Evolutionary conservation across 768 basidiomycete genomes (phyloP).

Genomic region (Mycena galericulata): DNA sequence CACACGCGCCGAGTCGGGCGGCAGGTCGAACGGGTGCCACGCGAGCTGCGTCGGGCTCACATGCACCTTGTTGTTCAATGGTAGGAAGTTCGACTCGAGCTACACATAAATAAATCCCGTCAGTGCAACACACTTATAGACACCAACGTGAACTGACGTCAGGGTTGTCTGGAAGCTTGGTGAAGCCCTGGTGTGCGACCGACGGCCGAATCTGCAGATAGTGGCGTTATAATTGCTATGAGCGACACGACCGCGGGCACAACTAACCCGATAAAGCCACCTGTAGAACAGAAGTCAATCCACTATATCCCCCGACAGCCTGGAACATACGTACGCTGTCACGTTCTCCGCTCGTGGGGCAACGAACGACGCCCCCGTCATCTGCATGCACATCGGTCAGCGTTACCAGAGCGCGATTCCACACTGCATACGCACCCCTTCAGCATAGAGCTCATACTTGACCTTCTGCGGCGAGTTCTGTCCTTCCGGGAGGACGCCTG

Average conservation of each 20-base stretch:
- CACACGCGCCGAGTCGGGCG: slow-evolving; percentile 51
- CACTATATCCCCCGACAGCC: not conserved
- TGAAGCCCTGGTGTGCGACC: slow-evolving; percentile 75
- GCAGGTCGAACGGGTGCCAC: slow-evolving; percentile 73
- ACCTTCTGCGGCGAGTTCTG: slow-evolving; percentile 74
- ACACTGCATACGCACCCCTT: slow-evolving; percentile 57
- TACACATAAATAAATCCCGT: slow-evolving; percentile 35
- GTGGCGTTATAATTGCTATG: too few species aligned
- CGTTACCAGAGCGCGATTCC: not conserved
- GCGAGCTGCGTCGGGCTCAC: slow-evolving; percentile 74
- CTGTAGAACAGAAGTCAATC: slow-evolving; percentile 44
- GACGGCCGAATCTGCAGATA: slow-evolving; percentile 64
- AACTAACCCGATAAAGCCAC: slow-evolving; percentile 65
- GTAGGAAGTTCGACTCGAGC: slow-evolving; percentile 74
- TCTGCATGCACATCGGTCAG: slow-evolving; percentile 47
- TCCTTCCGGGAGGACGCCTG: slow-evolving; percentile 65
- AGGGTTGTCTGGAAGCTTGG: slow-evolving; percentile 64
- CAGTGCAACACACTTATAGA: not conserved
- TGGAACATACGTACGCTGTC: slow-evolving; percentile 53
- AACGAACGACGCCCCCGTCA: slow-evolving; percentile 72
- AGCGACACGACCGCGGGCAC: not conserved
- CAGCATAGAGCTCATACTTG: slow-evolving; percentile 73
- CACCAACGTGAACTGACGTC: slow-evolving; percentile 57
- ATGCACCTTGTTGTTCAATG: slow-evolving; percentile 69
- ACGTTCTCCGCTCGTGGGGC: slow-evolving; percentile 67